Conservation (phyloP, 2,329 filamentous ascomycete species). For the Macrophomina pseudophaseolina region DNA sequence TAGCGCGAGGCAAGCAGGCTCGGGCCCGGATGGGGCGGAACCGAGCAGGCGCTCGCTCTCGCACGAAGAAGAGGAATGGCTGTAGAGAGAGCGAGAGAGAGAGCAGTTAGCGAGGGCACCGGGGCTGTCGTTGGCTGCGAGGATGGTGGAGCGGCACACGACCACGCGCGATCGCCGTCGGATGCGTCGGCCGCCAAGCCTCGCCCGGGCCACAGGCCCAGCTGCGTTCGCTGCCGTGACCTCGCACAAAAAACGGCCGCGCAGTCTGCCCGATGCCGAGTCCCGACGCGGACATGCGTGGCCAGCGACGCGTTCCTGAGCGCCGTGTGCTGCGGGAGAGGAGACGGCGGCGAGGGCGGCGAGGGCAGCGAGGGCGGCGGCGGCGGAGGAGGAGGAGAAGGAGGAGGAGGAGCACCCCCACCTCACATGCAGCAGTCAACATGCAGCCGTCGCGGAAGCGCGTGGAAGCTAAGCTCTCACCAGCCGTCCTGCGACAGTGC, state of each 20-base stretch:
- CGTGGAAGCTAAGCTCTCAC: slow-evolving; percentile 3
- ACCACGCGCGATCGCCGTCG: slow-evolving; percentile 9
- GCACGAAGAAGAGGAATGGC: background rate
- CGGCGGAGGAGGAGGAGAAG: too few species aligned
- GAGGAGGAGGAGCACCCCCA: too few species aligned
- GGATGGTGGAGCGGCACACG: background rate
- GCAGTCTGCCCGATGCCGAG: background rate
- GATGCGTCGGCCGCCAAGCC: slow-evolving; percentile 25
- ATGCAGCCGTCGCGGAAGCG: background rate
- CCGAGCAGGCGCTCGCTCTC: background rate
- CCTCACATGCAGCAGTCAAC: background rate
- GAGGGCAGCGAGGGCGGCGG: too few species aligned
- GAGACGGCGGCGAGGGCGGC: too few species aligned
- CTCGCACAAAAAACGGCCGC: slow-evolving; percentile 11
- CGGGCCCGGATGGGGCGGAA: slow-evolving; percentile 9
- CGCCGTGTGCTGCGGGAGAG: background rate
- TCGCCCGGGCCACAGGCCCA: background rate
- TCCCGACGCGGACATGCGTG: too few species aligned
- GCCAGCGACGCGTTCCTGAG: background rate
- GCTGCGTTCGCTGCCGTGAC: background rate
- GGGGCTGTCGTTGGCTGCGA: background rate
- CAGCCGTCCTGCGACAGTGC: background rate
- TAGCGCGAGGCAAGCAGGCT: background rate
- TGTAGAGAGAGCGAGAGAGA: background rate
- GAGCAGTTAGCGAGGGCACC: background rate